Conservation (phyloP, 2,329 filamentous ascomycete genomes). For the Fusarium pseudocircinatum region DNA sequence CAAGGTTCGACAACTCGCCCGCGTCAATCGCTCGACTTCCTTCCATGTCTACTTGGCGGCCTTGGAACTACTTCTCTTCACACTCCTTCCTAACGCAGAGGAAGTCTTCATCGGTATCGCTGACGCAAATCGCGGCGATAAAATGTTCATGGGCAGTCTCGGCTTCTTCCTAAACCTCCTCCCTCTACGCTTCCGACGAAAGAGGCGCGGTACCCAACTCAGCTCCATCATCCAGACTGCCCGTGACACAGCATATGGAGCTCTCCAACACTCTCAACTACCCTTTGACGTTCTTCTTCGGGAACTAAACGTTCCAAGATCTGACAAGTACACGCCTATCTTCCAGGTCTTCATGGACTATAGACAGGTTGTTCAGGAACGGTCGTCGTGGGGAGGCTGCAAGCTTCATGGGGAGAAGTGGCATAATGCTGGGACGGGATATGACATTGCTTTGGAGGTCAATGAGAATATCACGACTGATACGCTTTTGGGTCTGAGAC, state of each 20-base stretch:
- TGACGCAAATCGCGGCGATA: background rate
- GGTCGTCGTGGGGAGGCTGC: background rate
- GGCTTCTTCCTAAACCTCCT: slow-evolving; percentile 15
- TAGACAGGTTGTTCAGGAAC: background rate
- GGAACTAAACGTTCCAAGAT: background rate
- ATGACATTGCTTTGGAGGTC: background rate
- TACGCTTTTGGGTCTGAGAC: no score
- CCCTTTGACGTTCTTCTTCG: slow-evolving; percentile 1
- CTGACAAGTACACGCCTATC: background rate
- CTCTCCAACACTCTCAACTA: background rate
- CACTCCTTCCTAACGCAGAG: background rate
- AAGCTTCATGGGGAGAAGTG: background rate
- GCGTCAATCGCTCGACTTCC: background rate
- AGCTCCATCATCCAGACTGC: background rate
- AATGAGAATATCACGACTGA: background rate
- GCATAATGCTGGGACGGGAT: background rate
- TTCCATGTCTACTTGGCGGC: background rate
- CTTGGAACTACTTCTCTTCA: background rate
- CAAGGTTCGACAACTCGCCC: background rate
- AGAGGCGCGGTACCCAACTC: background rate
- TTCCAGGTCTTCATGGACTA: slow-evolving; percentile 10
- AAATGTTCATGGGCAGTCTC: background rate
- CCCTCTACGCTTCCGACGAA: background rate
- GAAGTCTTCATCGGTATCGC: slow-evolving; percentile 8
- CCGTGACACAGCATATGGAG: background rate